Percentiles rank a stretch among this genome's conserved stretches.
Conservation (phyloP, 2,329 filamentous ascomycete genomes). For the Coniochaeta pulveracea region DNA sequence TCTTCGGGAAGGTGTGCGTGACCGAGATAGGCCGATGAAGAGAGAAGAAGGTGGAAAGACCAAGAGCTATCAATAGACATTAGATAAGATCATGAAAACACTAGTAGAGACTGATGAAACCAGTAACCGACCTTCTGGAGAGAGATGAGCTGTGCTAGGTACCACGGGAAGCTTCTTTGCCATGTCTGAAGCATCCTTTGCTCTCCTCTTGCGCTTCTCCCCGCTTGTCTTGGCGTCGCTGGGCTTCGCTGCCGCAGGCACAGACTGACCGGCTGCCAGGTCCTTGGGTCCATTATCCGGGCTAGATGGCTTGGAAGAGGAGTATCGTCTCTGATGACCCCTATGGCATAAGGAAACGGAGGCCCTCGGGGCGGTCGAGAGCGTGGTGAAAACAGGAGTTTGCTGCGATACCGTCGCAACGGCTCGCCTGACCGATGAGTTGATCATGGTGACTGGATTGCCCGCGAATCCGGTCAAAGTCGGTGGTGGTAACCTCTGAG, state of each 20-base stretch:
- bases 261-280: constrained; percentile 34
- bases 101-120: no score
- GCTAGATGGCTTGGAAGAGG: constrained; percentile 51
- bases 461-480: no score
- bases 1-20: constrained; percentile 65
- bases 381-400: constrained; percentile 29
- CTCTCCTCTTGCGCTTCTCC: constrained; percentile 48
- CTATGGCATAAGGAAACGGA: constrained; percentile 21
- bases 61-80: constrained; percentile 68
- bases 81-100: not conserved
- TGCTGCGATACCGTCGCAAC: constrained; percentile 33
- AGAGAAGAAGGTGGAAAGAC: constrained; percentile 87
- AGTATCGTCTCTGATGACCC: constrained; percentile 42
- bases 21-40: constrained; percentile 90
- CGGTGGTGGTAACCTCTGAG: no score
- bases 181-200: constrained; percentile 33
- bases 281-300: constrained; percentile 44
- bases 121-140: constrained; percentile 48
- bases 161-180: constrained; percentile 56
- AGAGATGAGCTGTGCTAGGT: constrained; percentile 62
- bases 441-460: constrained; percentile 34
- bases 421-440: constrained; percentile 44
- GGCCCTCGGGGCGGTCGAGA: no score
- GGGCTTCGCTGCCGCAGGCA: constrained; percentile 32
- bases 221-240: constrained; percentile 28